Percentiles rank a stretch among this genome's conserved stretches.
phyloP scores from a whole-genome alignment of 148 eudicot species.

The Camellia lanceoleosa region DNA sequence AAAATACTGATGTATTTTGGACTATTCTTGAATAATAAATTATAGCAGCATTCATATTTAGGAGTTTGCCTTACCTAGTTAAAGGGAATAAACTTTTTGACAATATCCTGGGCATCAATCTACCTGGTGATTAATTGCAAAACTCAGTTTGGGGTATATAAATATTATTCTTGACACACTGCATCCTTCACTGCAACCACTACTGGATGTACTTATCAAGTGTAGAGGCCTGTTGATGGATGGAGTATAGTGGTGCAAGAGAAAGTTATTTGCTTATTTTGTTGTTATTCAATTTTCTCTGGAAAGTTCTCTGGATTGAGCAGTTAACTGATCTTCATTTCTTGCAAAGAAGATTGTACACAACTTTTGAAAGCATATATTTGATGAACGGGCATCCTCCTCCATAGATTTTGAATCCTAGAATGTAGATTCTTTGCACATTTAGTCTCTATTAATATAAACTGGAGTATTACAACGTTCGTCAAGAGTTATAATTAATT shows the following conservation, averaged over 20 bases:
- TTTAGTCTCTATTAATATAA: background rate
- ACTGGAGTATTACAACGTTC: background rate
- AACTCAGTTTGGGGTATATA: background rate
- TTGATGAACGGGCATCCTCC: background rate
- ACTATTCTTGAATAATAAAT: background rate
- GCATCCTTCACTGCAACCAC: background rate
- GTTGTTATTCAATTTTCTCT: background rate
- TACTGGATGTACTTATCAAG: background rate
- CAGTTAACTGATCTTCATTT: slow-evolving; percentile 2
- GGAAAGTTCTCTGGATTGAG: background rate
- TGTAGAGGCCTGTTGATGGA: background rate
- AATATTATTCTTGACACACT: too few relatives aligned
- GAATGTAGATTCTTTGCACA: background rate
- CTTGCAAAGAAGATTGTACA: background rate
- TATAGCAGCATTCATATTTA: background rate
- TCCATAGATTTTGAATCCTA: background rate
- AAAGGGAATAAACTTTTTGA: background rate
- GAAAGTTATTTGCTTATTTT: too few relatives aligned
- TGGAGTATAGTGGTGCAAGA: background rate
- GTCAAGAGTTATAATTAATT: background rate
- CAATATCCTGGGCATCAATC: too few relatives aligned
- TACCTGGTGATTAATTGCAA: background rate
- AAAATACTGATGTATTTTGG: background rate
- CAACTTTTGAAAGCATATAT: background rate
- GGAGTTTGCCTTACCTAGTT: background rate